A percentile compares a stretch with the other conserved stretches of the same genome.
Evolutionary conservation across 805 yeast genomes (phyloP).

Genomic region (Sugiyamaella lignohabitans): DNA sequence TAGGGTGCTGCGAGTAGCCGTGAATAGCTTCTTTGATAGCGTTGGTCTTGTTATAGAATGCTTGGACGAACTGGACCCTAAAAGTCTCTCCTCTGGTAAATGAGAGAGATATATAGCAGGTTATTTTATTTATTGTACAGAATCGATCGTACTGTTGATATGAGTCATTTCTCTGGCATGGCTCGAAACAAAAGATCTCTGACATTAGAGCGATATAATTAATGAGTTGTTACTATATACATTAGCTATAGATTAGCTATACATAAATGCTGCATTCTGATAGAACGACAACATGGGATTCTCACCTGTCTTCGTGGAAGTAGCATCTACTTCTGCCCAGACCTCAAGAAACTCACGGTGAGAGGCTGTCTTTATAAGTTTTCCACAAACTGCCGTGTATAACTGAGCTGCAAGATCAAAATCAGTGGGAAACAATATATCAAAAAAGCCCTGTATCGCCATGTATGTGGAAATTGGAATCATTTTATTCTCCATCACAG

Average conservation of each 20-base stretch:
- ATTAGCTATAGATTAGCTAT: constrained; percentile 22
- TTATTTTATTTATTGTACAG: too few relatives aligned
- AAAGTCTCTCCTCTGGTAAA: too few relatives aligned
- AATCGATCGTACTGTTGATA: too few relatives aligned
- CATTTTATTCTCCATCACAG: constrained; percentile 60
- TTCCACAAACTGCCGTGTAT: constrained; percentile 60
- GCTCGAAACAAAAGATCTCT: too few relatives aligned
- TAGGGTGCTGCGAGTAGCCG: constrained; percentile 75
- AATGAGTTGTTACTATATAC: too few relatives aligned
- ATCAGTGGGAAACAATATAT: constrained; percentile 81
- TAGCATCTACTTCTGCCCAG: constrained; percentile 65
- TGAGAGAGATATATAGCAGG: too few relatives aligned
- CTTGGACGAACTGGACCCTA: constrained; percentile 58
- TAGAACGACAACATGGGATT: constrained; percentile 79
- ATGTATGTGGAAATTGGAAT: constrained; percentile 65
- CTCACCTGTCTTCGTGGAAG: constrained; percentile 70
- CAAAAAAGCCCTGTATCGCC: constrained; percentile 82
- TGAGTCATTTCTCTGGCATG: too few relatives aligned
- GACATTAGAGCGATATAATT: too few relatives aligned
- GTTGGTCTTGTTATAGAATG: constrained; percentile 74
- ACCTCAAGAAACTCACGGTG: constrained; percentile 59
- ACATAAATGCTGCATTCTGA: constrained; percentile 58
- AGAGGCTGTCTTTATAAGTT: constrained; percentile 44
- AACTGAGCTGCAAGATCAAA: constrained; percentile 55
- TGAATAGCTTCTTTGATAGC: constrained; percentile 71